A percentile compares a stretch with the other conserved stretches of the same genome.
These are phyloP conservation scores for Sclerotinia borealis DNA, from an alignment of 2,329 filamentous ascomycete genomes.

Conservation along the genomic window DNA sequence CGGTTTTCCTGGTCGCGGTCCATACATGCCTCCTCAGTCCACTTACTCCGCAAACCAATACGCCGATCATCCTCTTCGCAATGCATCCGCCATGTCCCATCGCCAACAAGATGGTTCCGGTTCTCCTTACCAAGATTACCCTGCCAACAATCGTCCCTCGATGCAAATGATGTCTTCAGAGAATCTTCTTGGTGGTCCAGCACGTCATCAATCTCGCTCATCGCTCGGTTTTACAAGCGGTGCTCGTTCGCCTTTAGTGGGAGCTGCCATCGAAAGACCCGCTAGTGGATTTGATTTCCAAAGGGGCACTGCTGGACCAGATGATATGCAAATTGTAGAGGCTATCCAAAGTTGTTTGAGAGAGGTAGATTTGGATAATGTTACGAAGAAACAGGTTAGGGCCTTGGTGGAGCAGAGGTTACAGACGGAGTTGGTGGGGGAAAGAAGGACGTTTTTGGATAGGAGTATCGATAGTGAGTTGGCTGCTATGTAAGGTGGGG, in stretches of 20 bases:
- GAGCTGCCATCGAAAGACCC: conserved; percentile 36
- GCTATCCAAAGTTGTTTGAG: conserved; percentile 75
- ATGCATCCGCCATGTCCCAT: conserved; percentile 69
- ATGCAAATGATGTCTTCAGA: conserved; percentile 41
- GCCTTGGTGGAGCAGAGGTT: conserved; percentile 89
- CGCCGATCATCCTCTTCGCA: conserved; percentile 44
- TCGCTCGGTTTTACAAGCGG: conserved; percentile 38
- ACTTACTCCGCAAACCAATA: conserved; percentile 48
- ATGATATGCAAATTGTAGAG: conserved; percentile 74
- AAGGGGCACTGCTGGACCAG: conserved; percentile 55
- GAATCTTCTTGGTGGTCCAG: conserved; percentile 32
- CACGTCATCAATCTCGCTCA: conserved; percentile 37
- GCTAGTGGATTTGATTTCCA: conserved; percentile 58
- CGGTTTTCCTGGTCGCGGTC: conserved; percentile 63
- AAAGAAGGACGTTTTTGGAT: conserved; percentile 85
- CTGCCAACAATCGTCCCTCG: conserved; percentile 49
- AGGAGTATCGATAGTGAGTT: conserved; percentile 88
- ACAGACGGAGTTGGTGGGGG: conserved; percentile 80
- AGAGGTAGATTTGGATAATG: conserved; percentile 91
- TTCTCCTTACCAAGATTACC: conserved; percentile 55
- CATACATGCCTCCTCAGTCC: conserved; percentile 76
- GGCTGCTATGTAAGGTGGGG: conserved; percentile 72
- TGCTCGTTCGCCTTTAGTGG: conserved; percentile 41
- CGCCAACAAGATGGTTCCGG: conserved; percentile 41
- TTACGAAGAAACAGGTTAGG: conserved; percentile 95